Percentiles rank a stretch among this genome's conserved stretches.
These are phyloP conservation scores for Apophysomyces trapeziformis DNA, from an alignment of 371 early-diverging fungal species.

Conservation along the genomic window DNA sequence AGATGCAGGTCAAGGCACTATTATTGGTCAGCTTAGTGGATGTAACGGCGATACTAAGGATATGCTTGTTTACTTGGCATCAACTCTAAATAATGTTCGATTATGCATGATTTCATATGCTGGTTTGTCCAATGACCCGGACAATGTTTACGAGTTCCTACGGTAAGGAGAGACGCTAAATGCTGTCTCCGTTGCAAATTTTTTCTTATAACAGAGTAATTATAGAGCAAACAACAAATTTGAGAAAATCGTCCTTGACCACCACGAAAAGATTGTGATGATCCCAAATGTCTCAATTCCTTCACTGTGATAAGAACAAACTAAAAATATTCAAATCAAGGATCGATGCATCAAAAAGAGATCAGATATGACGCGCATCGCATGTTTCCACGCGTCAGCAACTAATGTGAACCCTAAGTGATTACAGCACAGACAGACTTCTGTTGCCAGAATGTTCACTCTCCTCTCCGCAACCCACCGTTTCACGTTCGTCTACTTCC, in stretches of 20 bases:
- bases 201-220: conserved; percentile 4
- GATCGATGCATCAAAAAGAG: conserved; percentile 16
- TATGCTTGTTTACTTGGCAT: conserved; percentile 7
- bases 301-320: conserved; percentile 18
- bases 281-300: conserved; percentile 10
- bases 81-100: conserved; percentile 5
- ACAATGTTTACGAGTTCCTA: conserved; percentile 11
- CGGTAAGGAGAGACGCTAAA: conserved; percentile 5
- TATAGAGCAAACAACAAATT: background rate
- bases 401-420: no score
- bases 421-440: no score
- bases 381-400: no score
- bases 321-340: conserved; percentile 17
- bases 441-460: no score
- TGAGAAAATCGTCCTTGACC: conserved; percentile 6
- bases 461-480: no score
- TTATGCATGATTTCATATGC: background rate
- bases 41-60: conserved; percentile 8
- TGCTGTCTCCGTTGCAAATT: conserved; percentile 3
- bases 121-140: conserved; percentile 2
- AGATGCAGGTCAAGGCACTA: conserved; percentile 8
- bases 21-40: conserved; percentile 8
- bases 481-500: no score
- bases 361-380: no score
- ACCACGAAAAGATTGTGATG: conserved; percentile 12